Conservation (phyloP, 1,139 yeast genomes). For the Torulaspora pretoriensis region DNA sequence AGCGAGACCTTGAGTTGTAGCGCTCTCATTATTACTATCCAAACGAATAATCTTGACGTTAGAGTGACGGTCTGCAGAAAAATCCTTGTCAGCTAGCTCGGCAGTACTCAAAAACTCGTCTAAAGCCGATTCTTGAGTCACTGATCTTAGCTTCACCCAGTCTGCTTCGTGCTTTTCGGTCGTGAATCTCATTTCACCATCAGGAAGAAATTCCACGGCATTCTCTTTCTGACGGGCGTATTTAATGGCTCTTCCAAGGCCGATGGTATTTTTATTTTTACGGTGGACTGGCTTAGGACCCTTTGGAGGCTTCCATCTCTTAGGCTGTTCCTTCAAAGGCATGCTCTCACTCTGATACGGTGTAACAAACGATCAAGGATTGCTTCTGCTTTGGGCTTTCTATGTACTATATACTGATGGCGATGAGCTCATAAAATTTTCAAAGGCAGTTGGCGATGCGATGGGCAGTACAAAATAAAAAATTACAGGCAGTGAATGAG, state of each 20-base stretch:
- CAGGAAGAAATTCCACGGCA: slow-evolving; percentile 67
- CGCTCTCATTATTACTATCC: slow-evolving; percentile 49
- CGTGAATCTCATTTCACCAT: slow-evolving; percentile 79
- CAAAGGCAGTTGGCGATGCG: slow-evolving; percentile 2
- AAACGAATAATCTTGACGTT: slow-evolving; percentile 81
- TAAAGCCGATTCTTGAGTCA: slow-evolving; percentile 88
- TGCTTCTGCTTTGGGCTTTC: not conserved
- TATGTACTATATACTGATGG: not conserved
- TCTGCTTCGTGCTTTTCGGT: slow-evolving; percentile 79
- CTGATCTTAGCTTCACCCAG: slow-evolving; percentile 88
- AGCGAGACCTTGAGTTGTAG: slow-evolving; percentile 47
- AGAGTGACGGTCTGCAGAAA: slow-evolving; percentile 82
- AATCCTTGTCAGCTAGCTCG: slow-evolving; percentile 91
- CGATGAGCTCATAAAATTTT: slow-evolving; percentile 18
- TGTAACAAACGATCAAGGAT: not conserved
- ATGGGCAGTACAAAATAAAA: not conserved
- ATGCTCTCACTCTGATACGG: slow-evolving; percentile 13
- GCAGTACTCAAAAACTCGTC: slow-evolving; percentile 96
- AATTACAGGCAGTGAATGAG: not conserved
- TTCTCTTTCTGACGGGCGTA: slow-evolving; percentile 70
- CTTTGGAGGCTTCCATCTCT: slow-evolving; percentile 68
- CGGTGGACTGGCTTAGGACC: slow-evolving; percentile 89
- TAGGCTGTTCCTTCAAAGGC: slow-evolving; percentile 47
- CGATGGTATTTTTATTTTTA: slow-evolving; percentile 77
- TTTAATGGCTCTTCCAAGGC: slow-evolving; percentile 79